A percentile compares a stretch with the other conserved stretches of the same genome.
These are phyloP conservation scores for Prunus davidiana DNA, from an alignment of 306 rosid genomes.

Conservation along the genomic window DNA sequence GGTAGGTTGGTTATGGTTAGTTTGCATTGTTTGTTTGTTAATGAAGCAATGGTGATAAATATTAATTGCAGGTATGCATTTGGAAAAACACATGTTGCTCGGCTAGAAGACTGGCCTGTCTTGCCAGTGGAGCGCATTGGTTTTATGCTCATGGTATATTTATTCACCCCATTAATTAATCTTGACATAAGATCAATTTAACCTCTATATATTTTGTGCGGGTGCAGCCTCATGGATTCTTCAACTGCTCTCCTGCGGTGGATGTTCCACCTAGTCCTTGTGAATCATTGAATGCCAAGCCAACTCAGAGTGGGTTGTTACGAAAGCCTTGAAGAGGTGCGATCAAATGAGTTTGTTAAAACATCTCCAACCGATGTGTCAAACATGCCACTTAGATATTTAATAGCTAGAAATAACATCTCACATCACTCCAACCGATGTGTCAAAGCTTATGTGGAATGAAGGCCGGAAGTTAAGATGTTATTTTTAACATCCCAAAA, in stretches of 20 bases:
- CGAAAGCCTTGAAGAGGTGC: slow-evolving; percentile 36
- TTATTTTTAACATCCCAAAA: too few species aligned
- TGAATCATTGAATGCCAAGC: slow-evolving; percentile 45
- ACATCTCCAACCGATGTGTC: too few species aligned
- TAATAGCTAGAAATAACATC: too few species aligned
- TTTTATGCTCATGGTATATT: slow-evolving; percentile 59
- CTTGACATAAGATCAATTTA: not conserved
- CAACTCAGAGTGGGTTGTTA: slow-evolving; percentile 30
- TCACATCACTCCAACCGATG: too few species aligned
- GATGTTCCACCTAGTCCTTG: slow-evolving; percentile 64
- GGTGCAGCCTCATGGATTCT: slow-evolving; percentile 85
- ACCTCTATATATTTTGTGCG: not conserved
- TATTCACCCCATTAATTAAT: not conserved
- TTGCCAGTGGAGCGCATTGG: slow-evolving; percentile 86
- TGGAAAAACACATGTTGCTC: slow-evolving; percentile 73
- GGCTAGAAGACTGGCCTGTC: slow-evolving; percentile 63
- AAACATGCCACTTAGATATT: too few species aligned
- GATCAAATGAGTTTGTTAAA: too few species aligned
- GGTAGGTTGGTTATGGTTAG: slow-evolving; percentile 32
- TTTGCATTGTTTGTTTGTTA: not conserved
- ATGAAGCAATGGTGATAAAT: slow-evolving; percentile 9
- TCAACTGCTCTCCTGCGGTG: slow-evolving; percentile 70
- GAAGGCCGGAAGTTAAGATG: too few species aligned
- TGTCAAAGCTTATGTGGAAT: too few species aligned
- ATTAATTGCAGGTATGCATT: slow-evolving; percentile 63